Conservation (phyloP, 2,329 filamentous ascomycete species). For the Ceratocystis cacaofunesta region DNA sequence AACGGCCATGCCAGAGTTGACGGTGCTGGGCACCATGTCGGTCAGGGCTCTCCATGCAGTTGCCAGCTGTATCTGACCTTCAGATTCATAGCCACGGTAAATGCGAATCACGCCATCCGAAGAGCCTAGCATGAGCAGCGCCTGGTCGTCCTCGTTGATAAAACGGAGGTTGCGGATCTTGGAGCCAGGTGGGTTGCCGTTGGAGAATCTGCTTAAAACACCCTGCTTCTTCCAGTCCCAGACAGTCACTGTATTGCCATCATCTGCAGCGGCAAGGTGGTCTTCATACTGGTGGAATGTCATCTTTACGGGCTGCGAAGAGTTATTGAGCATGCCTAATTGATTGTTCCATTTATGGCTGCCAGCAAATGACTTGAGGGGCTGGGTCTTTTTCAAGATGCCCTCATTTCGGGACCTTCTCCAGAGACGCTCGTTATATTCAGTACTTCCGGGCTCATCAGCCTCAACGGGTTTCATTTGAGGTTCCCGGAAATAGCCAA, state of each 20-base stretch:
- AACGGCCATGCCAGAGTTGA: slow-evolving; percentile 89
- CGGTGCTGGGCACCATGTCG: slow-evolving; percentile 84
- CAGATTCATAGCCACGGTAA: slow-evolving; percentile 78
- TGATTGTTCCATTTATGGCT: slow-evolving; percentile 77
- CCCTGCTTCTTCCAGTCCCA: slow-evolving; percentile 83
- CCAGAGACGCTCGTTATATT: slow-evolving; percentile 94
- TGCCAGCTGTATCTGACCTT: slow-evolving; percentile 64
- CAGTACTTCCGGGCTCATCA: slow-evolving; percentile 87
- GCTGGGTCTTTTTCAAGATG: slow-evolving; percentile 84
- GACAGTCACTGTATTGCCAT: slow-evolving; percentile 74
- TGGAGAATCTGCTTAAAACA: slow-evolving; percentile 73
- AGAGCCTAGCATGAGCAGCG: slow-evolving; percentile 83
- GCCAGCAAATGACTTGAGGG: slow-evolving; percentile 76
- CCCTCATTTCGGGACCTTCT: slow-evolving; percentile 80
- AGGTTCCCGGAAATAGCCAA: slow-evolving; percentile 93
- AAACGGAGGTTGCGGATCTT: slow-evolving; percentile 91
- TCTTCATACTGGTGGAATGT: slow-evolving; percentile 97
- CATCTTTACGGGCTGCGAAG: slow-evolving; percentile 79
- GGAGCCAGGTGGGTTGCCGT: slow-evolving; percentile 81
- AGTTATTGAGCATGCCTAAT: slow-evolving; percentile 72
- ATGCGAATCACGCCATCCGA: slow-evolving; percentile 90
- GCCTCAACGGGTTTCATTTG: slow-evolving; percentile 96
- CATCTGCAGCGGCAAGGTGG: slow-evolving; percentile 84
- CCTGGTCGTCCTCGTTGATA: slow-evolving; percentile 96
- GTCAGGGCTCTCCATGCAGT: slow-evolving; percentile 84